phyloP scores from a whole-genome alignment of 768 basidiomycete genomes.

The Psilocybe subaeruginosa region DNA sequence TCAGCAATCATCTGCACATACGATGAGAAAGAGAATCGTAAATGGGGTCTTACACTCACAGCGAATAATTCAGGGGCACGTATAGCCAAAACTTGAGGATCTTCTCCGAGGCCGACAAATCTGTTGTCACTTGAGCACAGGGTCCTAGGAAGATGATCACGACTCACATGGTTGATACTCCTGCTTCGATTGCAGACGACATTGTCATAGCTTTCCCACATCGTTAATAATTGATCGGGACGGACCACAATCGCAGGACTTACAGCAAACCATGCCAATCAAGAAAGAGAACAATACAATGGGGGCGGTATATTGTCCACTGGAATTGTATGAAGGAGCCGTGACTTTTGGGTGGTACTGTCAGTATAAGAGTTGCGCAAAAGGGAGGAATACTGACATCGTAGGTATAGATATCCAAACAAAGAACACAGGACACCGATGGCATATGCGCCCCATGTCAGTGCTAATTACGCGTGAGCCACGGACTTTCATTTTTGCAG shows the following conservation, averaged over 20 bases:
- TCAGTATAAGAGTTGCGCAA: neutral
- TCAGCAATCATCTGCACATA: conserved; percentile 60
- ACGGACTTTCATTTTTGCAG: neutral
- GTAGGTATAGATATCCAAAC: conserved; percentile 78
- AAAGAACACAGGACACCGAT: conserved; percentile 75
- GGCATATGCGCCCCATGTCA: conserved; percentile 82
- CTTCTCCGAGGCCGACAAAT: conserved; percentile 85
- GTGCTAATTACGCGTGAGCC: conserved; percentile 38
- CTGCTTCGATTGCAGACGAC: conserved; percentile 78
- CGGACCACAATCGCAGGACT: conserved; percentile 24
- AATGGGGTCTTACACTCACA: conserved; percentile 34
- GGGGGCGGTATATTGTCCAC: conserved; percentile 79
- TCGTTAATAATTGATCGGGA: neutral
- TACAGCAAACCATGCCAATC: conserved; percentile 76
- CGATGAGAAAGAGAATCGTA: neutral
- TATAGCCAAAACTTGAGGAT: conserved; percentile 75
- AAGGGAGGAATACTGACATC: conserved; percentile 47
- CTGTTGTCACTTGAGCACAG: conserved; percentile 32
- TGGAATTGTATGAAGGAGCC: conserved; percentile 70
- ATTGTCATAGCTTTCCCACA: conserved; percentile 58
- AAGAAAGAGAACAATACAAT: conserved; percentile 80
- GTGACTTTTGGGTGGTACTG: conserved; percentile 49
- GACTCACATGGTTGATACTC: conserved; percentile 82
- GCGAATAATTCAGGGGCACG: conserved; percentile 74
- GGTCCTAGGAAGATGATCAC: neutral